Evolutionary conservation across 495 filamentous ascomycete genomes (phyloP), one percentile per base, ranked within the genome.

Genomic region (Talaromyces proteolyticus): DNA sequence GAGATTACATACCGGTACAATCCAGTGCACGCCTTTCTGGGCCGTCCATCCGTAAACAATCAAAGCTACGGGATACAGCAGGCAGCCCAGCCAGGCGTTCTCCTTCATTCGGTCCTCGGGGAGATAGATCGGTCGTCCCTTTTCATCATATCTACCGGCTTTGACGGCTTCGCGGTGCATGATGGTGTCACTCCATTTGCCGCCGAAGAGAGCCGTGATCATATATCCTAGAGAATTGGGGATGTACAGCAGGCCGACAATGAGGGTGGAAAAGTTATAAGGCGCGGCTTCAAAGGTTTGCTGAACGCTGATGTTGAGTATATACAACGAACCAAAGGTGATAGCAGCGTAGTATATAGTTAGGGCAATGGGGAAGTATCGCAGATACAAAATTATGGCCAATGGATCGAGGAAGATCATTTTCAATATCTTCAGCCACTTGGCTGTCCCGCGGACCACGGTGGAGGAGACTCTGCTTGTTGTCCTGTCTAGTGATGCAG

Each of bases 21-120:
- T 29, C 87, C 87, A 70, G 57, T 68, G 73, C 1, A 82, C 72
- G 0, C 80, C 80, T 37, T 72, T 70, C 19, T 82, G 61, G 0
- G 67, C 82, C 1, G 72, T 70, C 85, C 85, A 88, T 4, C 85
- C 85, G 56, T 88, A 88, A 70, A 78, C 81, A 16, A 88, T 69
- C 47, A 88, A 60, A 3, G 75, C 80, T 1, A 66, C 69, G 0
- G 92, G 91, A 56, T 88, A 95, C 29, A 95, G 48, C 11, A 85
- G 64, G 1, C 85, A 85, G 6, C 86, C 89, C 1, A 95, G 63
- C 85, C 83, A 94, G 3, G 89, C 88, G 56, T 97, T 97, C 54
- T 95, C 85, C 16, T 81, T 71, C 85, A 96, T 88, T 3, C 92
- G 80, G 62, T 97, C 92, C 69, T 96, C 92, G 0, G 92, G 91